Conservation (phyloP, 176 grass and related monocot genomes). For the Juncus inflexus region DNA sequence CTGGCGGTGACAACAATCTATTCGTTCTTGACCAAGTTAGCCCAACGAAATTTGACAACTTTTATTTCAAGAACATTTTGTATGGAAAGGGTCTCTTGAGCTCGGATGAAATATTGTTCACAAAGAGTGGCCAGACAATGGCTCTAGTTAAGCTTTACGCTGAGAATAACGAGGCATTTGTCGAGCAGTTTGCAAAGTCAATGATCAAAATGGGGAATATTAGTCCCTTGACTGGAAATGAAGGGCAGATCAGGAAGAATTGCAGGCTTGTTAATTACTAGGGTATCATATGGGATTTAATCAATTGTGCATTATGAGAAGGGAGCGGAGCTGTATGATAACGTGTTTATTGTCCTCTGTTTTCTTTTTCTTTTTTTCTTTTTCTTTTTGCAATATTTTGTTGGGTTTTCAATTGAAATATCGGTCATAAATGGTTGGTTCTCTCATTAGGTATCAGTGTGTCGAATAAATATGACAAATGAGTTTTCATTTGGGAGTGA, state of each 20-base stretch:
- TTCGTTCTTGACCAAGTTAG: slow-evolving; percentile 34
- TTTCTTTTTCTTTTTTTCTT: too few species aligned
- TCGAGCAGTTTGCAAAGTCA: slow-evolving; percentile 36
- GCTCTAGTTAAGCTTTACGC: slow-evolving; percentile 34
- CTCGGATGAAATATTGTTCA: slow-evolving; percentile 44
- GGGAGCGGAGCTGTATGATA: too few species aligned
- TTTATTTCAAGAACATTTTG: slow-evolving; percentile 47
- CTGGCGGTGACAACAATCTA: slow-evolving; percentile 34
- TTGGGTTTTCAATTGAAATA: too few species aligned
- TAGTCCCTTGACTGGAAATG: slow-evolving; percentile 5
- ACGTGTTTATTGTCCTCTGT: too few species aligned
- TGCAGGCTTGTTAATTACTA: slow-evolving; percentile 35
- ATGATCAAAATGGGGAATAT: slow-evolving; percentile 56
- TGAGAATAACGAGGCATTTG: slow-evolving; percentile 20
- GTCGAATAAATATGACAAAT: too few species aligned
- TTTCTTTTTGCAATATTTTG: too few species aligned
- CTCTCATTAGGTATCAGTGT: too few species aligned
- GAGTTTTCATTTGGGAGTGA: too few species aligned
- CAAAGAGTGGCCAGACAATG: slow-evolving; percentile 19
- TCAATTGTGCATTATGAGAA: too few species aligned
- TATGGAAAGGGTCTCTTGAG: slow-evolving; percentile 33
- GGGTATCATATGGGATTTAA: not conserved
- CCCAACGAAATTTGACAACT: slow-evolving; percentile 43
- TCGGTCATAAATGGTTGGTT: too few species aligned
- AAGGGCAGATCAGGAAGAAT: slow-evolving; percentile 38